These are phyloP conservation scores for Geosmithia flava DNA, from an alignment of 2,329 filamentous ascomycete genomes.

Conservation along the genomic window DNA sequence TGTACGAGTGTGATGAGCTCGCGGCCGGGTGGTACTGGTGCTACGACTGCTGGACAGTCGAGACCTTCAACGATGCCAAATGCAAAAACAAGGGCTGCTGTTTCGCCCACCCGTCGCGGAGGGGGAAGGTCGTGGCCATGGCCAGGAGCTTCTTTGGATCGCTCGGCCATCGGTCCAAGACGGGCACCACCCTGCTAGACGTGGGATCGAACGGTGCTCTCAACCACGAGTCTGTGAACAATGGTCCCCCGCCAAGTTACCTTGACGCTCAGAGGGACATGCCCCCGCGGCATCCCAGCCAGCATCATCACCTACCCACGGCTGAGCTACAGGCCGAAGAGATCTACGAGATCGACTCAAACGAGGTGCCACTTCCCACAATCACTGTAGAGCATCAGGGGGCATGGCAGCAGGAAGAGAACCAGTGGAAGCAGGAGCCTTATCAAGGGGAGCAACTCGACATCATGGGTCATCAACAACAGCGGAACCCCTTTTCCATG, in stretches of 20 bases:
- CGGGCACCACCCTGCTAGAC: neutral
- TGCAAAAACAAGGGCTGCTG: slow-evolving; percentile 31
- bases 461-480: too few relatives aligned
- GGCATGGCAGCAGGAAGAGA: too few relatives aligned
- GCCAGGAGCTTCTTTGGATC: slow-evolving; percentile 42
- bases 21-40: slow-evolving; percentile 41
- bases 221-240: slow-evolving; percentile 11
- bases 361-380: slow-evolving; percentile 21
- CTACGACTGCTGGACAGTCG: slow-evolving; percentile 38
- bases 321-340: slow-evolving; percentile 31
- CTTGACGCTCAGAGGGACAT: neutral
- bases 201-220: neutral
- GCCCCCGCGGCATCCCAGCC: neutral
- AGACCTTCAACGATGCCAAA: slow-evolving; percentile 37
- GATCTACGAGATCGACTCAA: slow-evolving; percentile 40
- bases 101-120: slow-evolving; percentile 29
- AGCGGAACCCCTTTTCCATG: neutral
- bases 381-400: slow-evolving; percentile 11
- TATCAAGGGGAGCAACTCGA: slow-evolving; percentile 1
- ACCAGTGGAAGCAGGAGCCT: neutral
- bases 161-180: slow-evolving; percentile 23
- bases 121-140: slow-evolving; percentile 37
- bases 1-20: slow-evolving; percentile 35
- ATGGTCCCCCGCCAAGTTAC: slow-evolving; percentile 32
- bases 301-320: slow-evolving; percentile 5